Conservation (phyloP, 768 basidiomycete genomes). For the Macrolepiota dolichaula region DNA sequence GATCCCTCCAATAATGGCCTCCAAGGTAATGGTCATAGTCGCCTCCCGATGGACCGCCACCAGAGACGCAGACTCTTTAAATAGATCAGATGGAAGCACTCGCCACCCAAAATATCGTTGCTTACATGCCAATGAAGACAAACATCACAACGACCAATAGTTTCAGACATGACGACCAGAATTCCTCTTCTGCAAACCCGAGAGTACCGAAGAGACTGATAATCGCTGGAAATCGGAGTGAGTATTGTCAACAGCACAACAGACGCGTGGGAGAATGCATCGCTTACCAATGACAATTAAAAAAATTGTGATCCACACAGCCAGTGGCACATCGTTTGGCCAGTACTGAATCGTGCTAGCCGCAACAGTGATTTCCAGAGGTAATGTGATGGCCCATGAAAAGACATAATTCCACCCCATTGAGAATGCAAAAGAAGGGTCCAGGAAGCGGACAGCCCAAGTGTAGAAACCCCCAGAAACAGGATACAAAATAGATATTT, state of each 20-base stretch:
- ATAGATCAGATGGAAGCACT: neutral
- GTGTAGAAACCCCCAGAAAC: constrained; percentile 50
- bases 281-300: constrained; percentile 35
- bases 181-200: constrained; percentile 46
- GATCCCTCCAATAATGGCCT: constrained; percentile 33
- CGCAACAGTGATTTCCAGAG: constrained; percentile 43
- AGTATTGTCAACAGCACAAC: neutral
- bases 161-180: constrained; percentile 50
- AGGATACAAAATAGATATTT: constrained; percentile 47
- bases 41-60: constrained; percentile 36
- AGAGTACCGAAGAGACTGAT: constrained; percentile 40
- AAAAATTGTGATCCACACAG: constrained; percentile 44
- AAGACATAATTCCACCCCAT: constrained; percentile 51
- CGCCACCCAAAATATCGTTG: neutral
- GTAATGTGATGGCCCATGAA: constrained; percentile 43
- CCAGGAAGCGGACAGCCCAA: constrained; percentile 41
- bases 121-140: constrained; percentile 42
- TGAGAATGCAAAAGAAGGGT: constrained; percentile 44
- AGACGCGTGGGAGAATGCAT: neutral
- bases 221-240: constrained; percentile 25
- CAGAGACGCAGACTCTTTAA: constrained; percentile 36
- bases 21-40: constrained; percentile 34
- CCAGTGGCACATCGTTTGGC: constrained; percentile 34
- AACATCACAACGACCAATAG: constrained; percentile 43
- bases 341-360: constrained; percentile 43